These are phyloP conservation scores for Ophiorrhiza pumila DNA, from an alignment of 257 asterid species.

Conservation along the genomic window DNA sequence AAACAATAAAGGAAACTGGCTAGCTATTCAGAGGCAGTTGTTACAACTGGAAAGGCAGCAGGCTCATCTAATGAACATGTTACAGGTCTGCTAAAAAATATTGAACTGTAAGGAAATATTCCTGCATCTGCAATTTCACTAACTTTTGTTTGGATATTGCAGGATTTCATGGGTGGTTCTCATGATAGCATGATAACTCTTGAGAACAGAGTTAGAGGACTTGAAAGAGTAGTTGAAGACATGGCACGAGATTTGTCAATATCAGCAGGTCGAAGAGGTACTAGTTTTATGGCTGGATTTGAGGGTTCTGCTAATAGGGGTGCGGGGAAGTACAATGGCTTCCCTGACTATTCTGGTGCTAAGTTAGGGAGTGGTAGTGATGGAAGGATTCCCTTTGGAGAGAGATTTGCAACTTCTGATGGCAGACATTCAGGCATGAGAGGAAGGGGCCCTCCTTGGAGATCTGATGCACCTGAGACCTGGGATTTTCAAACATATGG, in stretches of 20 bases:
- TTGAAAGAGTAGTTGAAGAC: conserved; percentile 95
- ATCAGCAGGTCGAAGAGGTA: conserved; percentile 72
- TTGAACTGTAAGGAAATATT: conserved; percentile 4
- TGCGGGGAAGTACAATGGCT: conserved; percentile 69
- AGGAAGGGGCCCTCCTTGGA: conserved; percentile 68
- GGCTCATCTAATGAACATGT: conserved; percentile 85
- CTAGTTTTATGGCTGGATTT: conserved; percentile 47
- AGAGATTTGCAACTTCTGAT: conserved; percentile 62
- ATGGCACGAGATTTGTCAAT: conserved; percentile 94
- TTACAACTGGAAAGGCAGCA: conserved; percentile 89
- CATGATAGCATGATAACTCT: conserved; percentile 94
- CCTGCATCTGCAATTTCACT: conserved; percentile 21
- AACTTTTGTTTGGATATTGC: conserved; percentile 25
- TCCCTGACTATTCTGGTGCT: conserved; percentile 65
- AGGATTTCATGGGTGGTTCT: conserved; percentile 99
- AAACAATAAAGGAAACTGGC: conserved; percentile 77
- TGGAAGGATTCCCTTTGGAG: conserved; percentile 59
- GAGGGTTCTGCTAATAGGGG: conserved; percentile 70
- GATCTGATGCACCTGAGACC: conserved; percentile 61
- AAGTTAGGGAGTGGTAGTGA: conserved; percentile 65
- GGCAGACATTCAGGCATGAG: conserved; percentile 51
- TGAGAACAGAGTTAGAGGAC: conserved; percentile 90
- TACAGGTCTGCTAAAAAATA: conserved; percentile 58
- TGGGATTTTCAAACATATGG: conserved; percentile 69
- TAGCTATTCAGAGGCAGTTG: conserved; percentile 87